A percentile compares a stretch with the other conserved stretches of the same genome.
Conservation (phyloP, 306 rosid species). For the Malus asiatica region DNA sequence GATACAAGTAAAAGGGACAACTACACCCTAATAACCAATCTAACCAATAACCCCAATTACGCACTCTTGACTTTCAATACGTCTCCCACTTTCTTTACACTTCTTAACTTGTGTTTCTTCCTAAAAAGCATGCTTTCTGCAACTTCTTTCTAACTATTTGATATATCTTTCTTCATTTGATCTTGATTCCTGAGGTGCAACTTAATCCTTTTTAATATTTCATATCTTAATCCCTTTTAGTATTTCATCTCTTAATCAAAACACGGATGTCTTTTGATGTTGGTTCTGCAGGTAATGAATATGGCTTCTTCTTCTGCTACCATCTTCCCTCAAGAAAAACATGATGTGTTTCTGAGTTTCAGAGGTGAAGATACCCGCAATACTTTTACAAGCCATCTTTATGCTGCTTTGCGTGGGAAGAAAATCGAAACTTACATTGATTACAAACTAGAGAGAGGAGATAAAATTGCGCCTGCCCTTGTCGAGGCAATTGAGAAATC, state of each 20-base stretch:
- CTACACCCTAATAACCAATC: no score
- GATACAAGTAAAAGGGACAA: no score
- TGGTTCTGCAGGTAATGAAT: not conserved
- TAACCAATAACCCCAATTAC: no score
- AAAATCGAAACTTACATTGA: not conserved
- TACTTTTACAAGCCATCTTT: not conserved
- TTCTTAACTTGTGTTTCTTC: no score
- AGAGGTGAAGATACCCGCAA: not conserved
- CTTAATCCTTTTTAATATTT: no score
- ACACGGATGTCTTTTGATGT: not conserved
- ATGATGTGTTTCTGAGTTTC: not conserved
- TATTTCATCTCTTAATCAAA: no score
- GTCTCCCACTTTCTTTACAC: no score
- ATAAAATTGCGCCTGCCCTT: not conserved
- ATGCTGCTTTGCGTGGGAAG: not conserved
- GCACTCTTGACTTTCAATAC: no score
- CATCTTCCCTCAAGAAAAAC: not conserved
- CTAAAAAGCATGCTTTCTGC: no score
- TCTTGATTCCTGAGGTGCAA: not conserved
- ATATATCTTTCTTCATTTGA: not conserved
- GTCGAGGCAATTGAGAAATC: not conserved
- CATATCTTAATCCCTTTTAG: no score
- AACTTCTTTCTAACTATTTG: no score
- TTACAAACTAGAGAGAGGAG: not conserved
- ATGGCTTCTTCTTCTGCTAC: no score